Percentiles rank a stretch among this genome's conserved stretches.
phyloP scores from a whole-genome alignment of 2,329 filamentous ascomycete genomes.

The Fusarium irregulare region DNA sequence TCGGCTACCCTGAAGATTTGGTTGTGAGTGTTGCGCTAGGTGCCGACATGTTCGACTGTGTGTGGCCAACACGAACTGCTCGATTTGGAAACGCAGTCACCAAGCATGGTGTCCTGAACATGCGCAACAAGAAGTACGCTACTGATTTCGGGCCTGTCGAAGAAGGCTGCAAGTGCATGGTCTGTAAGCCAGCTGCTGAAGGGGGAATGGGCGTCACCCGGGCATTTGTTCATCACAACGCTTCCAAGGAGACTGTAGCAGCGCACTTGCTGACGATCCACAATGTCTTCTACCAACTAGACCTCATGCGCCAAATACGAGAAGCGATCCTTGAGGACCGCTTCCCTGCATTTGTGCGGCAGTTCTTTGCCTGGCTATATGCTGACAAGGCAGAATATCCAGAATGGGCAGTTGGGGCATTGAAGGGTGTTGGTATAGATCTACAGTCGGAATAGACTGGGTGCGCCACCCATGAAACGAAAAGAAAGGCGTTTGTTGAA shows the following conservation, averaged over 20 bases:
- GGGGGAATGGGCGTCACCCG: constrained; percentile 84
- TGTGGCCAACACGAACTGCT: constrained; percentile 97
- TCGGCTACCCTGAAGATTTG: constrained; percentile 96
- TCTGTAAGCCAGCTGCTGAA: constrained; percentile 74
- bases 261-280: constrained; percentile 89
- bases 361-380: constrained; percentile 84
- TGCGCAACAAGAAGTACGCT: constrained; percentile 80
- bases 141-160: constrained; percentile 87
- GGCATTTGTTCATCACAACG: constrained; percentile 91
- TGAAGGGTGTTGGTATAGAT: constrained; percentile 84
- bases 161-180: constrained; percentile 81
- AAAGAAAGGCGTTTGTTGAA: constrained; percentile 18
- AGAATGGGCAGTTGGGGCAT: constrained; percentile 83
- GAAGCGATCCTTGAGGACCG: constrained; percentile 83
- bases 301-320: constrained; percentile 80
- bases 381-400: constrained; percentile 73
- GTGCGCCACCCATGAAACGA: neutral
- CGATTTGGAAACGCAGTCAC: constrained; percentile 96
- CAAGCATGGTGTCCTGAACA: constrained; percentile 80
- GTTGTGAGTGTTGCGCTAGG: constrained; percentile 93
- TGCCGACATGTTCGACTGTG: constrained; percentile 99
- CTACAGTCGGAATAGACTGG: constrained; percentile 42
- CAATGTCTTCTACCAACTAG: constrained; percentile 92
- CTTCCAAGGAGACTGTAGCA: constrained; percentile 93
- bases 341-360: constrained; percentile 80